Base-by-base conservation (phyloP, 108 stramenopile genomes). In the Cylindrotheca fusiformis region DNA sequence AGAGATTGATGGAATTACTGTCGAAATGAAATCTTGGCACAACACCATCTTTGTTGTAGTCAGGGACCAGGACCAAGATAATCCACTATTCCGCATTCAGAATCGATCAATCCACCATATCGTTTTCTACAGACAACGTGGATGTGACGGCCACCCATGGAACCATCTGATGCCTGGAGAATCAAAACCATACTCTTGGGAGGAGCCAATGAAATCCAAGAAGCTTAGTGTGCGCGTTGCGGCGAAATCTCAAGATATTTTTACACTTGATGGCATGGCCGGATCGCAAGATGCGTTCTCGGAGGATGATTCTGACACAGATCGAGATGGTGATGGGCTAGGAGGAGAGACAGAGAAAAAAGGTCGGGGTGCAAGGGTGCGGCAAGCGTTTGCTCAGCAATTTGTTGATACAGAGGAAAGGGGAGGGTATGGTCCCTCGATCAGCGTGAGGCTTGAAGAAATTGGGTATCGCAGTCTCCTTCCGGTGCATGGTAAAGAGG, bases 181-280 rank as follows among this genome's bases (percentile, higher is more conserved):
- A 52, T 82, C 82, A 1, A 33, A 52, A 25, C 19, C 75, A 2
- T 96, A 93, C 66, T 82, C 82, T 23, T 96, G 92, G 92, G 86
- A 96, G 66, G 95, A 96, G 41, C 95, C 95, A 2, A 77, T 87
- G 72, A 90, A 80, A 53, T 76, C 87, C 10, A 86, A 90, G 60
- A 90, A 91, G 65, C 76, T 96, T 5, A 73, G 79, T 28, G 78
- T 93, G 14, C 66, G 85, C n/a, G 85, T 88, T 53, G 86, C 87
- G 4, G 44, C 48, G 22, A 55, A 55, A 10, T 45, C 64, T 8
- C 52, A 60, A 14, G 65, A 73, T 19, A 24, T 65, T 46, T 52
- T 65, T 50, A 63, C 52, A 28, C 48, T 47, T 22, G 48, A 26
- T 28, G 63, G 63, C 21, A 25, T 55, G 10, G 18, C 63, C 6